These are phyloP conservation scores for Moesziomyces antarcticus DNA, from an alignment of 1,284 basidiomycete species.

Conservation along the genomic window DNA sequence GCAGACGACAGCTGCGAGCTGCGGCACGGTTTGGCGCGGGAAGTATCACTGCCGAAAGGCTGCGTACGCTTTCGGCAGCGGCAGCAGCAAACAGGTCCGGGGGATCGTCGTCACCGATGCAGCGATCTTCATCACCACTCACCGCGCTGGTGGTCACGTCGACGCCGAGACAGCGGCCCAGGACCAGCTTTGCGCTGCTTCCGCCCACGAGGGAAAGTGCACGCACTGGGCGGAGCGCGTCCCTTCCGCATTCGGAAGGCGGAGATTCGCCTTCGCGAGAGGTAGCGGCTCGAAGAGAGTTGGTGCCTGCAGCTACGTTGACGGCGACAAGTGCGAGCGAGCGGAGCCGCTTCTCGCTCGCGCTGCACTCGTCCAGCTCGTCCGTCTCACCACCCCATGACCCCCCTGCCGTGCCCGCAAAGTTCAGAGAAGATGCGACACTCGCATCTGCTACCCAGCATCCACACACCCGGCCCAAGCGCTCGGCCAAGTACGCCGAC, in stretches of 20 bases:
- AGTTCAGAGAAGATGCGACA: slow-evolving; percentile 4
- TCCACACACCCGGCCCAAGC: slow-evolving; percentile 5
- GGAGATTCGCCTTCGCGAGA: slow-evolving; percentile 17
- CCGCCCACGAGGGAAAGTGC: background rate
- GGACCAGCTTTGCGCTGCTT: slow-evolving; percentile 16
- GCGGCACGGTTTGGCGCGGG: slow-evolving; percentile 35
- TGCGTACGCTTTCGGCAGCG: slow-evolving; percentile 32
- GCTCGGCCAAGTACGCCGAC: slow-evolving; percentile 26
- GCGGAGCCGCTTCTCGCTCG: slow-evolving; percentile 24
- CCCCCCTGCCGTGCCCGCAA: background rate
- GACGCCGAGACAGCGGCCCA: slow-evolving; percentile 7
- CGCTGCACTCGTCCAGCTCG: slow-evolving; percentile 23
- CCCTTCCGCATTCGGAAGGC: background rate
- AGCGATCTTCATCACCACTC: too few relatives aligned
- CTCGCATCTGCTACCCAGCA: slow-evolving; percentile 12
- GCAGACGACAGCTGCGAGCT: slow-evolving; percentile 22
- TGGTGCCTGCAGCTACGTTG: slow-evolving; percentile 1
- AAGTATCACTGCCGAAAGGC: slow-evolving; percentile 12
- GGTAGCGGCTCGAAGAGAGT: slow-evolving; percentile 3
- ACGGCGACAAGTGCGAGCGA: slow-evolving; percentile 22
- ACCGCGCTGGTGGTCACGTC: background rate
- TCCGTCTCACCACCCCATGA: slow-evolving; percentile 10
- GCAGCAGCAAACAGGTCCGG: slow-evolving; percentile 25
- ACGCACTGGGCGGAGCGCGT: too few relatives aligned
- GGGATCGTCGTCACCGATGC: slow-evolving; percentile 23